Base-by-base conservation (phyloP, 805 yeast species). In the Saccharomycopsis babjevae region DNA sequence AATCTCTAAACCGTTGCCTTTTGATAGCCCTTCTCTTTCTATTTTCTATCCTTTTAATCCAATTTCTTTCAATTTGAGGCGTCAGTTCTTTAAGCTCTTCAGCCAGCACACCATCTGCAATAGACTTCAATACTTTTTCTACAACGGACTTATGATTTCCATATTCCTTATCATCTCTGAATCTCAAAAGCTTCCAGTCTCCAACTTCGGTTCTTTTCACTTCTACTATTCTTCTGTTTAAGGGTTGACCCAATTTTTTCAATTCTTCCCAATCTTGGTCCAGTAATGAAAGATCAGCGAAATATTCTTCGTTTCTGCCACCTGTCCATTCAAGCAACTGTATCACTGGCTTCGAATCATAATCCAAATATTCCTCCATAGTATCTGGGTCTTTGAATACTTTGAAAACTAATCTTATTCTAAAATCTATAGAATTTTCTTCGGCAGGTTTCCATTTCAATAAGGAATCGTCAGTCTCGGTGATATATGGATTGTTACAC, bases 401-500 rank as follows among this genome's bases (percentile, higher is more conserved):
- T 18, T 84, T 82, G 67, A 89, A 88, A 40, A 79, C 79, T 62
- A 90, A 72, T 39, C 78, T 77, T 62, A 94, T 72, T 69, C 85
- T 85, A 73, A 89, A 94, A 73, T 94, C 99, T 54, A 96, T 83
- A 0, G 97, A 87, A 68, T 94, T 96, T 72, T 93, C 99, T 64
- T 89, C 89, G 13, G 96, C 89, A 1, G 99, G 98, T 69, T 94
- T 94, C 99, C 99, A 94, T 73, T 96, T 94, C 60, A 94, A 74
- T 57, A 94, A 76, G 6, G 90, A 83, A 0, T 83, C 79, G 71
- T 94, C 98, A 0, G 98, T 93, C 15, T 98, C 98, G 64, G 85
- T 83, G 2, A 83, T 77, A 73, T 94, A 94, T 0, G 97, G 96
- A 0, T 93, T 83, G 59, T 84, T 89, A 54, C 96, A 87, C 65